Evolutionary conservation across 1,139 yeast genomes (phyloP), one percentile per base, ranked within the genome.

Genomic region (Pichia sp.): DNA sequence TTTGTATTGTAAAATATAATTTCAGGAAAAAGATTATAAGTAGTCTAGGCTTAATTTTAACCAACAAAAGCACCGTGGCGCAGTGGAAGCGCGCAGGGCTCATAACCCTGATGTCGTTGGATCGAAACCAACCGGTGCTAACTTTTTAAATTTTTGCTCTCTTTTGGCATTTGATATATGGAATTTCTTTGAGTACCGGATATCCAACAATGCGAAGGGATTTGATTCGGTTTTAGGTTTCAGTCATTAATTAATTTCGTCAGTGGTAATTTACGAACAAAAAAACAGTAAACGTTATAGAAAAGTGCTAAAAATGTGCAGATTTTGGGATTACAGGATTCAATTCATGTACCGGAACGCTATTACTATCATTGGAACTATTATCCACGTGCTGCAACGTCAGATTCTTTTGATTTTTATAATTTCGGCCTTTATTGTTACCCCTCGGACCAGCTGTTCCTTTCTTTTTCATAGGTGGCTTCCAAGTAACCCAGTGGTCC

Each of bases 61-160:
- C 4, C 26, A 18, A 30, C 40, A 48, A 9, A 26, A 60, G 63
- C 63, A 60, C 58, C 63, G 62, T 60, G 62, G 63, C 63, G 62
- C 63, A 60, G 63, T 56, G 63, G 63, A 59, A 60, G 63, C 62
- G 63, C 63, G 63, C 62, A 58, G 63, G 69, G 70, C 70, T 67
- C 70, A 88, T 89, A 89, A 89, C 96, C 96, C 96, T 87, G 96
- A 88, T 85, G 96, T 87, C 96, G 95, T 83, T 78, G 95, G 96
- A 89, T 89, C 96, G 96, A 89, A 87, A 89, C 96, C 91, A 78
- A 84, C 95, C 93, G 87, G 87, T 95, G 96, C 96, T 88, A 87
- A 49, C 52, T 59, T 62, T 62, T 61, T 49, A 16, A 34, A 13
- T 18, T 40, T n/a, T 19, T 26, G 12, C n/a, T n/a, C n/a, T n/a